A percentile compares a stretch with the other conserved stretches of the same genome.
Conservation (phyloP, 208 protist genomes). For the Crithidia fasciculata region DNA sequence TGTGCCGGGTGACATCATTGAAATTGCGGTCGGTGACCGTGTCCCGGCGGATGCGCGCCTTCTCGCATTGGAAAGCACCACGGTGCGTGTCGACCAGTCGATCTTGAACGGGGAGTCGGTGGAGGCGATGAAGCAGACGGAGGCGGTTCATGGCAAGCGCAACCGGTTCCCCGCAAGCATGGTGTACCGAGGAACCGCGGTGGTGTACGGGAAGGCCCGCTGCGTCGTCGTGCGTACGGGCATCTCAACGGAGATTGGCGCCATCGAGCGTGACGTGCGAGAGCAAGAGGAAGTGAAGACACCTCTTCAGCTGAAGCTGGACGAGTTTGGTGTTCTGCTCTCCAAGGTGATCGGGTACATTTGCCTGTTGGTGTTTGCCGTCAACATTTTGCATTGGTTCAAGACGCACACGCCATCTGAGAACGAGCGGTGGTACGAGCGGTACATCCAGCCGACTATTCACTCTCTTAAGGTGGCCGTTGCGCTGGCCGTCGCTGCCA, state of each 20-base stretch:
- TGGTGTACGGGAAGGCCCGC: constrained; percentile 90
- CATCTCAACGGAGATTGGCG: constrained; percentile 92
- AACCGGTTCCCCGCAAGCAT: constrained; percentile 88
- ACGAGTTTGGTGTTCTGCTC: constrained; percentile 95
- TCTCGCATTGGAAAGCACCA: constrained; percentile 85
- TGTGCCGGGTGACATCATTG: constrained; percentile 96
- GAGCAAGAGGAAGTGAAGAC: constrained; percentile 92
- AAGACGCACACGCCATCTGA: constrained; percentile 71
- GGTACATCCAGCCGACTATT: constrained; percentile 64
- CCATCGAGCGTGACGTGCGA: constrained; percentile 89
- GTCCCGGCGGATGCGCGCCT: constrained; percentile 96
- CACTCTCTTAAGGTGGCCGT: constrained; percentile 97
- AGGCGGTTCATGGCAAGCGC: constrained; percentile 36
- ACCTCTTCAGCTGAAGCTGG: constrained; percentile 95
- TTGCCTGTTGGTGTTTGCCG: constrained; percentile 88
- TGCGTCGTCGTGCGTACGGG: constrained; percentile 95
- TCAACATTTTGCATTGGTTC: constrained; percentile 91
- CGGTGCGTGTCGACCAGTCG: constrained; percentile 88
- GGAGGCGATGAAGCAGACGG: constrained; percentile 70
- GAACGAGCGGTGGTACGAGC: constrained; percentile 59
- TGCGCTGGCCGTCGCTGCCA: constrained; percentile 97
- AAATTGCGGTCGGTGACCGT: constrained; percentile 93
- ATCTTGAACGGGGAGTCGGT: constrained; percentile 96
- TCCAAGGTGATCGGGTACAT: constrained; percentile 92
- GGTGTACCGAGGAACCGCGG: constrained; percentile 93